These are phyloP conservation scores for Abelmoschus esculentus DNA, from an alignment of 345 rosid genomes.

Conservation along the genomic window DNA sequence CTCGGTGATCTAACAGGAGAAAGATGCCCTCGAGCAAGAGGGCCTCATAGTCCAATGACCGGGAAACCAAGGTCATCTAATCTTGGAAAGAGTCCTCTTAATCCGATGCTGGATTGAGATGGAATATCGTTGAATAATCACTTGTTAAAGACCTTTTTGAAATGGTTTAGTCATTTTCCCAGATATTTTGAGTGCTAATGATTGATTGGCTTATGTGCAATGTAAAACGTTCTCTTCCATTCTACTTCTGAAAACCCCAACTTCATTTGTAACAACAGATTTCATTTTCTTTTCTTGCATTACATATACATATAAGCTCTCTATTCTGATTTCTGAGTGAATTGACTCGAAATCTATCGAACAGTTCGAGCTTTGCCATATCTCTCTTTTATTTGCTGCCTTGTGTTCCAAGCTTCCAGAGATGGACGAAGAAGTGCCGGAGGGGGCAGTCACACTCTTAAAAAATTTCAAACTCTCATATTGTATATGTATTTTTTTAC, in stretches of 20 bases:
- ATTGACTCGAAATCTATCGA: too few relatives aligned
- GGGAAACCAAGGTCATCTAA: constrained; percentile 34
- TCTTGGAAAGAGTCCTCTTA: constrained; percentile 70
- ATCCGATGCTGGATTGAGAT: constrained; percentile 23
- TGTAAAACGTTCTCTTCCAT: constrained; percentile 22
- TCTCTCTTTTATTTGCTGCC: too few relatives aligned
- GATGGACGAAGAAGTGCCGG: too few relatives aligned
- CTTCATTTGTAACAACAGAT: constrained; percentile 15
- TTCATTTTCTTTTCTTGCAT: constrained; percentile 6
- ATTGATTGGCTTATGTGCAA: constrained; percentile 11
- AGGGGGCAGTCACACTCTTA: too few relatives aligned
- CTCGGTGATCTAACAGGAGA: constrained; percentile 53
- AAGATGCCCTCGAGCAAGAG: constrained; percentile 47
- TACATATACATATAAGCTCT: not conserved
- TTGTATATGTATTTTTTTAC: too few relatives aligned
- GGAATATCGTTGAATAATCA: constrained; percentile 9
- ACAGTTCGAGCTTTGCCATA: too few relatives aligned
- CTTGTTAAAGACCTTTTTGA: constrained; percentile 11
- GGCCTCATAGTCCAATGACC: constrained; percentile 38
- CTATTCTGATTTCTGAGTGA: too few relatives aligned
- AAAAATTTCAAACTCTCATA: too few relatives aligned
- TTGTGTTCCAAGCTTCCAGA: too few relatives aligned
- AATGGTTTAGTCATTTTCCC: constrained; percentile 24
- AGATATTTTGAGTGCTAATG: constrained; percentile 17
- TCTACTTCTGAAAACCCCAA: not conserved